Evolutionary conservation across 768 basidiomycete genomes (phyloP).

Genomic region (Peribolospora baueri): DNA sequence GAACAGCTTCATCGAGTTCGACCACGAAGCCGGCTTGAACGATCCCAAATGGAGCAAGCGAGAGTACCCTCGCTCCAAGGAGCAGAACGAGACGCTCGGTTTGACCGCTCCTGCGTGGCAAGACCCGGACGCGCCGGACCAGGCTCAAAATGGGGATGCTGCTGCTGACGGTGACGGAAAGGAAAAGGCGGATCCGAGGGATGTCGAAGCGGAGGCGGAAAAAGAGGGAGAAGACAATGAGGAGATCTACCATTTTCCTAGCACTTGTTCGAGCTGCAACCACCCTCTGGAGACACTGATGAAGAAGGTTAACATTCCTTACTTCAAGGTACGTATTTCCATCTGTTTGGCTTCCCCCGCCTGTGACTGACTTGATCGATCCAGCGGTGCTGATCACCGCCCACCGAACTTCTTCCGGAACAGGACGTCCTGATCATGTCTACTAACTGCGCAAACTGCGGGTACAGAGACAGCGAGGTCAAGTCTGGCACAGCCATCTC

Average conservation of each 20-base stretch:
- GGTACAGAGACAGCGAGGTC: conserved; percentile 92
- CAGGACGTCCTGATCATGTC: conserved; percentile 96
- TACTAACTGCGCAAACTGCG: conserved; percentile 82
- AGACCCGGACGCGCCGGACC: conserved; percentile 8
- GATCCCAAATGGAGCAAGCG: conserved; percentile 84
- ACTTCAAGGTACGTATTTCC: conserved; percentile 53
- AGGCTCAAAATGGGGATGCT: conserved; percentile 9
- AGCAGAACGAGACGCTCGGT: conserved; percentile 63
- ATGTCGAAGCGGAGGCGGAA: background rate
- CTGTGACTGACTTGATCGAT: background rate
- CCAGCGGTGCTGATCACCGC: background rate
- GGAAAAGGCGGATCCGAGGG: conserved; percentile 9
- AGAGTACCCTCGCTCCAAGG: conserved; percentile 48
- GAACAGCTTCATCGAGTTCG: conserved; percentile 69
- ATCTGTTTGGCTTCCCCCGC: background rate
- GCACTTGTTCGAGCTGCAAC: conserved; percentile 68
- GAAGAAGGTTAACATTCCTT: conserved; percentile 89
- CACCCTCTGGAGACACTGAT: conserved; percentile 62
- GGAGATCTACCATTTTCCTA: conserved; percentile 71
- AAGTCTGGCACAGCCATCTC: conserved; percentile 84
- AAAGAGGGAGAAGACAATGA: conserved; percentile 33
- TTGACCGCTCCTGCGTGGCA: background rate
- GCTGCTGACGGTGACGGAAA: background rate
- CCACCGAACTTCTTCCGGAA: background rate
- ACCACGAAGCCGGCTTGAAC: conserved; percentile 50